Base-by-base conservation (phyloP, 345 rosid species). In the Brassica rapa region DNA sequence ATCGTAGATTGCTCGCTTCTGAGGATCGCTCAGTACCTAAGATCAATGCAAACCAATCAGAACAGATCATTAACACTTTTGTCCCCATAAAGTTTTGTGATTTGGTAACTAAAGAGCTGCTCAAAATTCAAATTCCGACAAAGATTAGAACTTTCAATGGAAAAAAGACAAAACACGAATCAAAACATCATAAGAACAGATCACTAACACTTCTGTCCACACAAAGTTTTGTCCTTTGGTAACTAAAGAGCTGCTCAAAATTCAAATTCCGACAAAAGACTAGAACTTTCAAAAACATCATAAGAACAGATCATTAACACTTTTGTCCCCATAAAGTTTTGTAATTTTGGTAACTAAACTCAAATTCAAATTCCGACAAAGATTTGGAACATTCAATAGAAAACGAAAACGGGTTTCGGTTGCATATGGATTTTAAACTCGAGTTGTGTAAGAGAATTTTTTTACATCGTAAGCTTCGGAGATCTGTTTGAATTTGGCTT, bases 381-480 rank as follows among this genome's bases (percentile, higher is more conserved):
- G 21, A 51, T 19, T 15, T 49, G 74, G 25, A 27, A 66, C 27
- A 33, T 61, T 6, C n/a, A 43, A 27, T 27, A 4, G 29, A 27
- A 27, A 3, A 27, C 29, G 4, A 70, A 16, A 46, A 49, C 37
- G 2, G 53, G 35, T 35, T 21, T 73, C 21, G 19, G 25, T 61
- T 46, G 37, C 0, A 57, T 4, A 39, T 21, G 30, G 37, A 12
- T 35, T 8, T 46, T 27, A 12, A 68, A 63, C 7, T 69, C 3
- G 75, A 74, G 15, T 62, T 53, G 41, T 73, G 8, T 41, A 69
- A 55, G 71, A 80, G 72, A 70, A 27, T 6, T 61, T 9, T 86
- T 27, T 85, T 49, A 92, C 97, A 80, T 92, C 97, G 84, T 90
- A 92, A 33, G 97, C 97, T 84, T 92, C 97, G 68, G 97, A 92